phyloP scores from a whole-genome alignment of 805 yeast genomes.

The Spathaspora passalidarum region DNA sequence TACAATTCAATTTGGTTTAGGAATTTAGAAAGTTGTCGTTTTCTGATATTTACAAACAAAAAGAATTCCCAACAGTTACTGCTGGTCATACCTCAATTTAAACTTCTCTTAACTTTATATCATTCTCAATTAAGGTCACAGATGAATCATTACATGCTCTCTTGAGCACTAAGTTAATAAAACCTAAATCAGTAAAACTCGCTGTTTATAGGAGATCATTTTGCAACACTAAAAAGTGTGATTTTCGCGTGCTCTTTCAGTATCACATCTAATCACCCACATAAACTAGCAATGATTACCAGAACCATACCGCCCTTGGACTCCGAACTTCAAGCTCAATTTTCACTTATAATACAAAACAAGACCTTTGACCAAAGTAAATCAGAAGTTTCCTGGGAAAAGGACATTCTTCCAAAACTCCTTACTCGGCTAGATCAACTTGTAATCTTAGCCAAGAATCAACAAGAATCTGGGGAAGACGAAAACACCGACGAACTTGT shows the following conservation, averaged over 20 bases:
- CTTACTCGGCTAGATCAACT: constrained; percentile 3
- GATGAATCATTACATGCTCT: no score
- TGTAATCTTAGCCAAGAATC: neutral
- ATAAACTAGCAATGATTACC: neutral
- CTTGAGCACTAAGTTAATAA: no score
- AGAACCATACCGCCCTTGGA: constrained; percentile 1
- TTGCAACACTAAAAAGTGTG: neutral
- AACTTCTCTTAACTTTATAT: no score
- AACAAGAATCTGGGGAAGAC: neutral
- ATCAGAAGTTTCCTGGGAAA: neutral
- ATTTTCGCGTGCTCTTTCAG: neutral
- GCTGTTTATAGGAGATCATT: neutral
- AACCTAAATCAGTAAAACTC: no score
- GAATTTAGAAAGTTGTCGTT: no score
- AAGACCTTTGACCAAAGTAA: neutral
- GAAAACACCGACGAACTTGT: neutral
- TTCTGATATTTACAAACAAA: no score
- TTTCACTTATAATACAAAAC: neutral
- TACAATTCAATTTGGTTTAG: no score
- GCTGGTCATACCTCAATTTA: no score
- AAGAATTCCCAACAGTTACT: no score
- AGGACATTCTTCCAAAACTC: constrained; percentile 2
- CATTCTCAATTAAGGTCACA: no score
- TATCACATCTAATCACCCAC: neutral
- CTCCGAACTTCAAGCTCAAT: neutral